Evolutionary conservation across 768 basidiomycete species (phyloP).

Genomic region (Dictyophora rubrovolvata): DNA sequence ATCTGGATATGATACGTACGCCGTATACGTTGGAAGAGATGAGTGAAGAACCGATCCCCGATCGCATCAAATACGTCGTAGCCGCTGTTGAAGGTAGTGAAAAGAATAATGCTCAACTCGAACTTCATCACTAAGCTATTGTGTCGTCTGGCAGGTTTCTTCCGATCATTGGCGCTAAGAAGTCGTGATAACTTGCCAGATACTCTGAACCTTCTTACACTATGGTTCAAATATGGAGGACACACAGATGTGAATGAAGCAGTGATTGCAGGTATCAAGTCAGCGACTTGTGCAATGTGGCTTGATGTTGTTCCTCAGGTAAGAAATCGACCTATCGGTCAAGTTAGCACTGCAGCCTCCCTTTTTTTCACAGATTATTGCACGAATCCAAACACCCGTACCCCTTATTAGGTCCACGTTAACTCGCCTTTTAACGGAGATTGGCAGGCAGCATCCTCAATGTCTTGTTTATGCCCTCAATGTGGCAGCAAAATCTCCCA

Average conservation of each 20-base stretch:
- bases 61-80: constrained; percentile 21
- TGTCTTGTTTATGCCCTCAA: constrained; percentile 37
- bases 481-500: constrained; percentile 37
- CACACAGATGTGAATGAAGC: constrained; percentile 29
- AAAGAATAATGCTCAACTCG: neutral
- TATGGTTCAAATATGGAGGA: constrained; percentile 42
- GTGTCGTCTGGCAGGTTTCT: constrained; percentile 23
- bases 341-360: neutral
- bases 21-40: constrained; percentile 19
- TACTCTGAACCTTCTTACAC: constrained; percentile 34
- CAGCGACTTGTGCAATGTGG: constrained; percentile 39
- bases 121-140: neutral
- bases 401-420: constrained; percentile 29
- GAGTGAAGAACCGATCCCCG: neutral
- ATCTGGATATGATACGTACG: constrained; percentile 35
- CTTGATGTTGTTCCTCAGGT: constrained; percentile 43
- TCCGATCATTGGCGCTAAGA: constrained; percentile 35
- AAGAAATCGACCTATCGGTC: neutral
- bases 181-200: constrained; percentile 37
- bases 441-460: constrained; percentile 39
- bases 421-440: constrained; percentile 31
- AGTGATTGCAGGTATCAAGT: constrained; percentile 31
- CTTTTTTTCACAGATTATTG: constrained; percentile 32
- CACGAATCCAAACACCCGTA: constrained; percentile 36
- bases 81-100: constrained; percentile 16